Evolutionary conservation across 73 alveolate species (phyloP), one percentile per base, ranked within the genome.

Genomic region (Diophrys appendiculata): DNA sequence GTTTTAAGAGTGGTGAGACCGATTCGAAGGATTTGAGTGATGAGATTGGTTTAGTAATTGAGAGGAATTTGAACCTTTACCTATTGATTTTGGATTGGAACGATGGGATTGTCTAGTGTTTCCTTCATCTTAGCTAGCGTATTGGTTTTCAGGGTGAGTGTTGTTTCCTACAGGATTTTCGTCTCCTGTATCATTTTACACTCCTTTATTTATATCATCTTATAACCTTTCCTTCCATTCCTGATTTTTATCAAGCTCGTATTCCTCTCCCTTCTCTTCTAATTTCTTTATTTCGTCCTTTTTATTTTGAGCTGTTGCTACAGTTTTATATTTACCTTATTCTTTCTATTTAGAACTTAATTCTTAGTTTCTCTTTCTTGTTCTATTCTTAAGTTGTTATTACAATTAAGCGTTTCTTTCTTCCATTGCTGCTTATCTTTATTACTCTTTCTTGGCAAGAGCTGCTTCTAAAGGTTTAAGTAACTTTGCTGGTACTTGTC

Each of bases 401-500:
- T 43, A 43, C 60, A 43, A 43, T 18, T 43, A 43, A 5, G 60
- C 60, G 18, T 43, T 43, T 18, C 60, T 43, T 18, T 43, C 60
- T 18, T 43, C 60, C 60, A 43, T 43, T 5, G 60, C 60, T 43
- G 5, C 5, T 18, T 43, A 43, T 18, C 60, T 43, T 18, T 43
- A 43, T 43, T 43, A 43, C 60, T 43, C 60, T 18, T 43, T 43
- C 60, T 43, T 43, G 5, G 5, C 5, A 5, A 43, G 18, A 43
- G 72, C 72, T 64, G 79, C 80, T 34, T 86, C 93, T 0, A 86
- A 73, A 3, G 84, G 87, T 69, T 86, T 86, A 5, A 86, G 65
- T 56, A 86, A 78, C 52, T 83, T 86, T 0, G 79, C 82, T 22
- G 91, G 91, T 32, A 87, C 81, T 71, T 81, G 73, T 69, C 94